Base-by-base conservation (phyloP, 148 eudicot genomes). In the Diospyros lotus region DNA sequence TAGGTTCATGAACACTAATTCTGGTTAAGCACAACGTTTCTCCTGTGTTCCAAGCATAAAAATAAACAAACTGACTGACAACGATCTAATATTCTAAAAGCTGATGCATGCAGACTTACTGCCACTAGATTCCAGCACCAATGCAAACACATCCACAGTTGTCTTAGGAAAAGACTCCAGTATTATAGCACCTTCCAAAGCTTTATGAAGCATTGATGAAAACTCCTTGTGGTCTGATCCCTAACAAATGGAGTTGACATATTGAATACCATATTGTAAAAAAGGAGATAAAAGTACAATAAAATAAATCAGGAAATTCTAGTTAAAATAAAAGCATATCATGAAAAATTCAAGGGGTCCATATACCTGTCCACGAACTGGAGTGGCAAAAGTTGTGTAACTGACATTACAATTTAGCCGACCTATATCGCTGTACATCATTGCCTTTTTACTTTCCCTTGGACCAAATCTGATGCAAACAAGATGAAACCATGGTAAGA, bases 361-460 rank as follows among this genome's bases (percentile, higher is more conserved):
- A 52, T 59, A 66, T 60, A 92, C 98, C 94, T 89, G 97, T 44
- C 88, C 93, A 65, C 96, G 91, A 75, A 78, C 70, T 12, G 96
- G 85, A 69, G 94, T 84, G 67, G 97, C 92, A 84, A 90, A 95
- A 72, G 91, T 82, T 69, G 97, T 86, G 82, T 87, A 95, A 82
- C 91, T 89, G 81, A 95, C 96, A 85, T 87, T 84, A 80, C 98
- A 95, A 83, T 90, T 95, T 60, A 95, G 82, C 74, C 96, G 78
- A 44, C 98, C 98, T 70, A 73, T 71, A 76, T 92, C 93, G 79
- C 94, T 92, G 77, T 89, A 95, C 93, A 90, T 78, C 94, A 88
- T 89, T 78, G 98, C 98, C 85, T 95, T 95, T 89, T 95, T 95
- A 75, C 98, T 95, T 80, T 95, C 98, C 82, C 98, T 92, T 59